Percentiles rank a stretch among this genome's conserved stretches.
Conservation (phyloP, 352 stramenopile genomes). For the Globisporangium ultimum region DNA sequence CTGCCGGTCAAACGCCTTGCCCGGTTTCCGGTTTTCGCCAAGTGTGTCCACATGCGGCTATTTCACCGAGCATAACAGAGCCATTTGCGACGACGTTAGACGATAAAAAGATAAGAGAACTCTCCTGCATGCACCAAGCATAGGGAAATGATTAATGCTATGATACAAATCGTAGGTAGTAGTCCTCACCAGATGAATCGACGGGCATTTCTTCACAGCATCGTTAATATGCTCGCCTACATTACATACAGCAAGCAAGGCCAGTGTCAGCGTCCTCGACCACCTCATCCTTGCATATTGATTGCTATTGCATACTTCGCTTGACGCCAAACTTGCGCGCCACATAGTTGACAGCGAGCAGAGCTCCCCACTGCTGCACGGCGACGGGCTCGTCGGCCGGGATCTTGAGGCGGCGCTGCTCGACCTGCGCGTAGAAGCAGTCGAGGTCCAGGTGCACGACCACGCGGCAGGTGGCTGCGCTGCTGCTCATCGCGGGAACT, state of each 20-base stretch:
- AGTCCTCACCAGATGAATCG: slow-evolving; percentile 62
- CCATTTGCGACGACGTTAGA: background rate
- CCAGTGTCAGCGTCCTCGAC: background rate
- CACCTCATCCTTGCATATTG: too few species aligned
- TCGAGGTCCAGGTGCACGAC: slow-evolving; percentile 85
- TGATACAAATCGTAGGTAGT: background rate
- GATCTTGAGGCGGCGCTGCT: slow-evolving; percentile 71
- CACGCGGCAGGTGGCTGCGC: slow-evolving; percentile 31
- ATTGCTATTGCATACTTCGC: slow-evolving; percentile 30
- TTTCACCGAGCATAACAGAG: background rate
- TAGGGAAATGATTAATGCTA: too few species aligned
- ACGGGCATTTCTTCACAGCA: slow-evolving; percentile 69
- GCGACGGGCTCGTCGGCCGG: slow-evolving; percentile 57
- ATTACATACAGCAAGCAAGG: background rate
- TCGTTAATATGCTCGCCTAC: slow-evolving; percentile 62
- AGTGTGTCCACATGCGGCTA: slow-evolving; percentile 83
- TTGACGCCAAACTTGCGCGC: slow-evolving; percentile 68
- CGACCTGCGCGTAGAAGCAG: slow-evolving; percentile 88
- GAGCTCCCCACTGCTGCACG: slow-evolving; percentile 82
- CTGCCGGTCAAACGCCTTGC: slow-evolving; percentile 60
- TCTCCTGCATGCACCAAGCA: too few species aligned
- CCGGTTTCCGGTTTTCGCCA: slow-evolving; percentile 66
- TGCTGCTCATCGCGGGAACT: slow-evolving; percentile 1
- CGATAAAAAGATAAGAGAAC: background rate
- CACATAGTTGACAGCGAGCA: slow-evolving; percentile 84